These are phyloP conservation scores for Centrapalus pauciflorus DNA, from an alignment of 129 eudicot species.

Conservation along the genomic window DNA sequence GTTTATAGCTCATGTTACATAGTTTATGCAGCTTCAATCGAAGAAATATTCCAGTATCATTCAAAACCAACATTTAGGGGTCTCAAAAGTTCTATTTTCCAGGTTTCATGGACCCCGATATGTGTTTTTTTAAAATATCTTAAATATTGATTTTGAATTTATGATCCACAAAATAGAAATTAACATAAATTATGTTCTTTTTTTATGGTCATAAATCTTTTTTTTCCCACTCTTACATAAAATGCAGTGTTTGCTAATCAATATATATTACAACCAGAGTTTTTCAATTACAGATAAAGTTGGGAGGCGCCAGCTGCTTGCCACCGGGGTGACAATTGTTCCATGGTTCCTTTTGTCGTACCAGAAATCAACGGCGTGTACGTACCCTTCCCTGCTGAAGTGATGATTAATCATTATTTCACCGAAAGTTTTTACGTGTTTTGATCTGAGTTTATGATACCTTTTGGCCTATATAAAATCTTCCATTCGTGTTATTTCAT, in stretches of 20 bases:
- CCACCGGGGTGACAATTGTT: conserved; percentile 52
- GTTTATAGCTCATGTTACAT: conserved; percentile 8
- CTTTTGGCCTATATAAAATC: neutral
- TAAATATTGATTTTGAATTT: too few species aligned
- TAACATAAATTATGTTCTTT: too few species aligned
- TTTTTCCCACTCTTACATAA: neutral
- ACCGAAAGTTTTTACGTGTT: neutral
- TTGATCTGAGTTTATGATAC: neutral
- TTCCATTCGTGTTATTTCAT: neutral
- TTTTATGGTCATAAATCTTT: too few species aligned
- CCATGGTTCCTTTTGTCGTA: conserved; percentile 61
- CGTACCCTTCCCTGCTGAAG: conserved; percentile 22
- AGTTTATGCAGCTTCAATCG: neutral
- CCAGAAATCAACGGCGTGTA: conserved; percentile 61
- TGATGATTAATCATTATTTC: neutral
- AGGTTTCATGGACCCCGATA: too few species aligned
- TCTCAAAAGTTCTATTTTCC: too few species aligned
- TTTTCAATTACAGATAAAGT: conserved; percentile 45
- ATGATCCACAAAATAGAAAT: too few species aligned
- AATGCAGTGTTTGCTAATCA: neutral
- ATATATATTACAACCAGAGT: neutral
- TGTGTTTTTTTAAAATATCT: too few species aligned
- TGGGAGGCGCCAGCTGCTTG: conserved; percentile 79
- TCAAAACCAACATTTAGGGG: too few species aligned
- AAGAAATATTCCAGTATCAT: neutral